These are phyloP conservation scores for Amauroascus verrucosus DNA, from an alignment of 2,329 filamentous ascomycete genomes.

Conservation along the genomic window DNA sequence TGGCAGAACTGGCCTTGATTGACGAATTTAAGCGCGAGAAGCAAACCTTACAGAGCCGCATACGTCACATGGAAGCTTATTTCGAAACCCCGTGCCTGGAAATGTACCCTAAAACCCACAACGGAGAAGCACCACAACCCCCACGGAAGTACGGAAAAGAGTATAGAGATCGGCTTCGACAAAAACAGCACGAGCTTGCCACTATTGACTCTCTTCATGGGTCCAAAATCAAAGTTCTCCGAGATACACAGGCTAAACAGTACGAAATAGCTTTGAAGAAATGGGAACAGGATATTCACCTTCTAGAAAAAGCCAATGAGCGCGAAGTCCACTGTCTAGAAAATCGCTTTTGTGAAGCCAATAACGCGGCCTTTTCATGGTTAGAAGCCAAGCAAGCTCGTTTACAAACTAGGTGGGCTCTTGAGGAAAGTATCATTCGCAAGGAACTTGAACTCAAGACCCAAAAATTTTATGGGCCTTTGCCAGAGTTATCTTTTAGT, in stretches of 20 bases:
- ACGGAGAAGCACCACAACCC: slow-evolving; percentile 15
- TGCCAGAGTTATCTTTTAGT: slow-evolving; percentile 31
- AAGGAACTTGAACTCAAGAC: slow-evolving; percentile 30
- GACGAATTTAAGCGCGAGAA: slow-evolving; percentile 38
- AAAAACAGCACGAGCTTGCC: slow-evolving; percentile 36
- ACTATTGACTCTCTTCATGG: slow-evolving; percentile 37
- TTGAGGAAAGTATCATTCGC: slow-evolving; percentile 36
- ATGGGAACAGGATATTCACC: slow-evolving; percentile 32
- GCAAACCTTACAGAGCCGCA: slow-evolving; percentile 34
- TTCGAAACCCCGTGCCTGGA: slow-evolving; percentile 30
- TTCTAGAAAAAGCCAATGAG: slow-evolving; percentile 27
- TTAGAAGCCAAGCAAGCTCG: slow-evolving; percentile 28
- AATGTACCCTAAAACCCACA: slow-evolving; percentile 22
- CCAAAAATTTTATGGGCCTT: slow-evolving; percentile 29
- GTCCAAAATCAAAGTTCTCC: slow-evolving; percentile 39
- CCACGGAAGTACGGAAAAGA: slow-evolving; percentile 32
- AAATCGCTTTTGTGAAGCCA: slow-evolving; percentile 27
- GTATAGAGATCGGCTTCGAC: slow-evolving; percentile 36
- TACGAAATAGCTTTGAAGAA: slow-evolving; percentile 31
- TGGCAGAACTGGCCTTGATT: slow-evolving; percentile 36
- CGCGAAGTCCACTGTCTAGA: slow-evolving; percentile 28
- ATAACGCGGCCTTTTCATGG: slow-evolving; percentile 23
- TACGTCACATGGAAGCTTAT: slow-evolving; percentile 41
- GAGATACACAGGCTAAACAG: slow-evolving; percentile 37
- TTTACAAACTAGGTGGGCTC: slow-evolving; percentile 32